Evolutionary conservation across 345 rosid species (phyloP), one percentile per base, ranked within the genome.

Genomic region (Lepidium africanum): DNA sequence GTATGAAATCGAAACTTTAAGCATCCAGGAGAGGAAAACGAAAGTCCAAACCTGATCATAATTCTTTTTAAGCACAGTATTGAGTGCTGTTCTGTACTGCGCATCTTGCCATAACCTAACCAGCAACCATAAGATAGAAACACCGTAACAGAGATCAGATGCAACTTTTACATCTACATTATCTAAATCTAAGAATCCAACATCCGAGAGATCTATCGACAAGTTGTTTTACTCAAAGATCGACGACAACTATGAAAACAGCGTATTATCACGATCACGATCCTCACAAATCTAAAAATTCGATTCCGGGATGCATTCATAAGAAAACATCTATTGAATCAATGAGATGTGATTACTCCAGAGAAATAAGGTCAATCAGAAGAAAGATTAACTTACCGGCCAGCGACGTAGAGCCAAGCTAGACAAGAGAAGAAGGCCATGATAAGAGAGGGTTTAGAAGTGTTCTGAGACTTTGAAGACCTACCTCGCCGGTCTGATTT

Each of bases 101-200:
- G 96, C 85, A 55, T 94, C 99, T 86, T 94, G 97, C 99, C 97
- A 94, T 77, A 94, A 81, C 87, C 96, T 91, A 79, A 58, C 10
- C 16, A 46, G 69, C 89, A 79, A 58, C 10, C 16, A 46, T 71
- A 33, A 27, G 59, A 65, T 51, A 52, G 63, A 63, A 53, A n/a
- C 17, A 33, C 27, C 59, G 39, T 38, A 21, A 38, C 2, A 60
- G 51, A 46, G 27, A 30, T 59, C 48, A 69, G 19, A 40, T 49
- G 38, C 17, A 69, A 50, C 9, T 17, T 35, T 32, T n/a, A 30
- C 3, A 41, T 27, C 38, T 41, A 2, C 3, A 39, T 11, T 12
- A 10, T 6, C 4, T 7, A 47, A 48, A 70, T 59, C 19, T 23
- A 33, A 32, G 23, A 54, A 35, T 54, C 40, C 14, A 35, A 21